Evolutionary conservation across 148 eudicot genomes (phyloP).

Genomic region (Rhododendron henanense): DNA sequence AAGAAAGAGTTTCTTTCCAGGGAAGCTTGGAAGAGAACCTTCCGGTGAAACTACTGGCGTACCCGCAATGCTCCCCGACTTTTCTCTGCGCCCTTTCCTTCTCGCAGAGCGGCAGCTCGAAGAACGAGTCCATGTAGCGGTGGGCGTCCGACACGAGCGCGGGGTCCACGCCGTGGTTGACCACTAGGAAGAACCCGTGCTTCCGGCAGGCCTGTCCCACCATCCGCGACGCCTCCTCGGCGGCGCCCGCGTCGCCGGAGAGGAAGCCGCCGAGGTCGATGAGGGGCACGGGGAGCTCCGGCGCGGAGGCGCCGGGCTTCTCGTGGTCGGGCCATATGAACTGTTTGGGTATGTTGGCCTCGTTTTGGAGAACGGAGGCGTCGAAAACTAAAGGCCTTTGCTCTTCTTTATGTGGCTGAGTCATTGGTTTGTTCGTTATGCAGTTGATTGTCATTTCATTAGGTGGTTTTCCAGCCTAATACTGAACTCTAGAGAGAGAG

Average conservation of each 20-base stretch:
- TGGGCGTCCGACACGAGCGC: constrained; percentile 31
- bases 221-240: constrained; percentile 25
- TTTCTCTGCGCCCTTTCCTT: constrained; percentile 42
- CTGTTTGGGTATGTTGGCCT: constrained; percentile 38
- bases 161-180: constrained; percentile 39
- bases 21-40: constrained; percentile 43
- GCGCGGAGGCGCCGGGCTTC: constrained; percentile 22
- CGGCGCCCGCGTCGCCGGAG: constrained; percentile 27
- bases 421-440: constrained; percentile 11
- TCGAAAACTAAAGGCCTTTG: constrained; percentile 27
- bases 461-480: not conserved
- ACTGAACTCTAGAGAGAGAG: not conserved
- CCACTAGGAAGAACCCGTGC: constrained; percentile 55
- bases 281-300: constrained; percentile 38
- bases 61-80: constrained; percentile 47
- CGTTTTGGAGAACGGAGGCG: constrained; percentile 23
- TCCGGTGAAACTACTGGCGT: constrained; percentile 46
- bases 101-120: constrained; percentile 31
- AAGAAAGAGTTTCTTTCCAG: constrained; percentile 53
- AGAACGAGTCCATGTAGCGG: constrained; percentile 36
- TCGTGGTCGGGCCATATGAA: constrained; percentile 65
- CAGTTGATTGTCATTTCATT: constrained; percentile 28
- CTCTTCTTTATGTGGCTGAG: not conserved
- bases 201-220: constrained; percentile 44
- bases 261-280: constrained; percentile 42